Evolutionary conservation across 164 flowering plant species (phyloP).

Genomic region (Vitis riparia): DNA sequence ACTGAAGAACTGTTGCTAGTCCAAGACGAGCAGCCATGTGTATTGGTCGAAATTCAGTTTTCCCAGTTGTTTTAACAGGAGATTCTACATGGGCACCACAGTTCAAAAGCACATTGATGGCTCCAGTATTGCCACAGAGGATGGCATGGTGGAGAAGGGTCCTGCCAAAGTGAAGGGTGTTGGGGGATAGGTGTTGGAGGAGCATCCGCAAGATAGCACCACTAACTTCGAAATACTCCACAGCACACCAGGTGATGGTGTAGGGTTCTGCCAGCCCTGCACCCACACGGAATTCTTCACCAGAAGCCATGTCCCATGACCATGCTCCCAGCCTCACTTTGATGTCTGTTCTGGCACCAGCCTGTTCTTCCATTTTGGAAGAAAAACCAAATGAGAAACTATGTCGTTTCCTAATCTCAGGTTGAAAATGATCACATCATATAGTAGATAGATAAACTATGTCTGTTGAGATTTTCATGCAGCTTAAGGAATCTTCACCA

Average conservation of each 20-base stretch:
- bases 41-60: constrained; percentile 47
- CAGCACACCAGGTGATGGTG: constrained; percentile 70
- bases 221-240: constrained; percentile 69
- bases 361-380: constrained; percentile 32
- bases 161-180: constrained; percentile 45
- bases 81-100: constrained; percentile 50
- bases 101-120: constrained; percentile 44
- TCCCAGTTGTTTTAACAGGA: constrained; percentile 36
- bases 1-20: constrained; percentile 34
- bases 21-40: constrained; percentile 76
- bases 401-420: no score
- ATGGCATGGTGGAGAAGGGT: constrained; percentile 77
- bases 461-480: background rate
- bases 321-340: constrained; percentile 70
- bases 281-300: constrained; percentile 78
- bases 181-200: constrained; percentile 34
- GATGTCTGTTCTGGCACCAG: constrained; percentile 46
- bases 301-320: constrained; percentile 73
- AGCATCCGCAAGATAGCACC: constrained; percentile 61
- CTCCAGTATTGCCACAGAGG: constrained; percentile 54
- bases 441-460: background rate
- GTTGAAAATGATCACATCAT: no score
- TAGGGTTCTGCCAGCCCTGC: constrained; percentile 82
- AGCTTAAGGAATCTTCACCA: background rate
- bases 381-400: background rate